Evolutionary conservation across 257 asterid species (phyloP).

Genomic region (Coffea canephora): DNA sequence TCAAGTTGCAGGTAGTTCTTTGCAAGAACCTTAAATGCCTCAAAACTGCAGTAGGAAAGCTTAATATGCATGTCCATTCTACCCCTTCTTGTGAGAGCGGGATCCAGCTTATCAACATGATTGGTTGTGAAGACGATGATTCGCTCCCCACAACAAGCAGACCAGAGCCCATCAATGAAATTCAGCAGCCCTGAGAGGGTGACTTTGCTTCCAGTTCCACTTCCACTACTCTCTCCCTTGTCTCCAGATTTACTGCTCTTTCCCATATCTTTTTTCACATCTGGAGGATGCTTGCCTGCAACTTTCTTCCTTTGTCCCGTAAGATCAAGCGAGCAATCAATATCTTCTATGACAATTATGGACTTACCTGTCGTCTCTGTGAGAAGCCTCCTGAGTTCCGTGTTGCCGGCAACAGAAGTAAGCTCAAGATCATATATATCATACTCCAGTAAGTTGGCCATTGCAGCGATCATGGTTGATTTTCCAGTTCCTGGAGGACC

Average conservation of each 20-base stretch:
- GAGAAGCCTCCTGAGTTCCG: conserved; percentile 24
- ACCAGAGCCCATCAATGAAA: neutral
- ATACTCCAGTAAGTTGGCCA: conserved; percentile 29
- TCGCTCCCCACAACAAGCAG: conserved; percentile 6
- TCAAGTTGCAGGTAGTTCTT: neutral
- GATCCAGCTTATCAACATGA: conserved; percentile 6
- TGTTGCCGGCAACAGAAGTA: conserved; percentile 27
- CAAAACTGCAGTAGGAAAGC: conserved; percentile 9
- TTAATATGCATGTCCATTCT: conserved; percentile 2
- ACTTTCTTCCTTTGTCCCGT: neutral
- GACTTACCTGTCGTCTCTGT: neutral
- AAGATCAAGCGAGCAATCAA: conserved; percentile 12
- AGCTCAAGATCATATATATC: conserved; percentile 30
- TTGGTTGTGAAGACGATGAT: conserved; percentile 2
- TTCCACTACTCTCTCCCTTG: neutral
- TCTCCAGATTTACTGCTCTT: too few species aligned
- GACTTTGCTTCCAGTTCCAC: neutral
- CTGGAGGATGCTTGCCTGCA: neutral
- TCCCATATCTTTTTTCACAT: too few species aligned
- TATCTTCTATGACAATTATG: conserved; percentile 9
- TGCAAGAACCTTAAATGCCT: conserved; percentile 6
- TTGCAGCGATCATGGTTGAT: conserved; percentile 34
- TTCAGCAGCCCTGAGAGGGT: conserved; percentile 5
- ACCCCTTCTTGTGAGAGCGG: neutral
- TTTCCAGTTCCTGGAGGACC: conserved; percentile 30